Base-by-base conservation (phyloP, 1,139 yeast species). In the Saccharomyces uvarum region DNA sequence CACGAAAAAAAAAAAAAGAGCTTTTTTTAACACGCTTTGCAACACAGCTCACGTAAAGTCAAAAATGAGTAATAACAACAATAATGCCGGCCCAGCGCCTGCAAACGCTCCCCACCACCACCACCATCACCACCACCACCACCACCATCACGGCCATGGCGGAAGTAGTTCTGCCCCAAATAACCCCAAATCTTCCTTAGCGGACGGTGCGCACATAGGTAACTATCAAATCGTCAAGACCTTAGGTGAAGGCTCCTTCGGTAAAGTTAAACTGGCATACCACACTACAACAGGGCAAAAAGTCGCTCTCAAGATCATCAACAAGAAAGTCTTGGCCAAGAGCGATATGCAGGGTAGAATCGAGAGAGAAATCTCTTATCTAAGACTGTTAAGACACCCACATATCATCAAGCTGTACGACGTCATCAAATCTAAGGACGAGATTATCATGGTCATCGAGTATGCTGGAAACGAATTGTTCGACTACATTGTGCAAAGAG, bases 291-390 rank as follows among this genome's bases (percentile, higher is more conserved):
- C 97, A 1, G 96, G 96, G 42, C 96, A 91, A 66, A 79, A 85
- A 60, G 98, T 91, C 21, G 98, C 98, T 2, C 77, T 91, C 59
- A 91, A 91, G 72, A 91, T 91, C 71, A 91, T 91, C 75, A 89
- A 91, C 71, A 77, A 96, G 59, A 90, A 89, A 72, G 91, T 97
- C 0, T 77, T 91, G 69, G 96, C 97, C 55, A 91, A 91, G 70
- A 82, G 91, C 3, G 98, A 91, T 71, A 91, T 91, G 98, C 97
- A 91, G 68, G 97, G 97, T 32, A 77, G 98, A 57, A 84, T 91
- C 41, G 98, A 91, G 74, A 77, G 98, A 61, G 98, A 91, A 70
- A 91, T 91, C 56, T 85, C 95, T 9, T 91, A 91, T 69, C 77
- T 91, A 61, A 76, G 97, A 54, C 76, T 91, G 57, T 77, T 91